Evolutionary conservation across 495 filamentous ascomycete species (phyloP).

Genomic region (Elasticomyces elasticus): DNA sequence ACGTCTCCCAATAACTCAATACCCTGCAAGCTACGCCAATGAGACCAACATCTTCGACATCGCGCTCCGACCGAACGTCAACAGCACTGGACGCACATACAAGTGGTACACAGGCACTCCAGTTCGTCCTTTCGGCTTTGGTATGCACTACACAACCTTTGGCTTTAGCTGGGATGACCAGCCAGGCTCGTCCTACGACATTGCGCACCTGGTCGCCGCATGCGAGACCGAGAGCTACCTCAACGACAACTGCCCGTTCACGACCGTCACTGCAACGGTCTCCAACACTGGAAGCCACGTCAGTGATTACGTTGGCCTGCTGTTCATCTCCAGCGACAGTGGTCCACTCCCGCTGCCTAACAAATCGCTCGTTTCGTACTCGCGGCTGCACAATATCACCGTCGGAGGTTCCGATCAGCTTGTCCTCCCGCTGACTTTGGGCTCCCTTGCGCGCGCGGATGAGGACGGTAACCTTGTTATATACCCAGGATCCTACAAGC

Average conservation of each 20-base stretch:
- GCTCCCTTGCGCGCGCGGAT: conserved; percentile 48
- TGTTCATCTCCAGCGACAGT: conserved; percentile 38
- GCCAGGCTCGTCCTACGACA: not conserved
- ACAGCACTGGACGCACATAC: conserved; percentile 31
- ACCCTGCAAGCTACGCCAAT: conserved; percentile 44
- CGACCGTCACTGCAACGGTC: conserved; percentile 17
- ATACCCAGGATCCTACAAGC: conserved; percentile 54
- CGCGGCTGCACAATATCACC: conserved; percentile 40
- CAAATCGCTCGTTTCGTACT: conserved; percentile 54
- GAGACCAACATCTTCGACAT: conserved; percentile 48
- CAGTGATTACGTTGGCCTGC: conserved; percentile 52
- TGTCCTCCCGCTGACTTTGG: conserved; percentile 44
- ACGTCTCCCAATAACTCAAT: conserved; percentile 47
- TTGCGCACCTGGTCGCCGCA: not conserved
- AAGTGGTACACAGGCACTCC: conserved; percentile 43
- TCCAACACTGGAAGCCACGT: conserved; percentile 44
- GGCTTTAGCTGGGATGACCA: not conserved
- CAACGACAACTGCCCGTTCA: not conserved
- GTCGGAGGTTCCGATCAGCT: conserved; percentile 32
- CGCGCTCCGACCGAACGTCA: conserved; percentile 39
- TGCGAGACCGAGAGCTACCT: not conserved
- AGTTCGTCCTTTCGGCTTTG: conserved; percentile 49
- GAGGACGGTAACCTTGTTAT: conserved; percentile 48
- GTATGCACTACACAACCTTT: conserved; percentile 45
- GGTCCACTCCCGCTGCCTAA: conserved; percentile 53